These are phyloP conservation scores for Paulownia fortunei DNA, from an alignment of 257 asterid genomes.

Conservation along the genomic window DNA sequence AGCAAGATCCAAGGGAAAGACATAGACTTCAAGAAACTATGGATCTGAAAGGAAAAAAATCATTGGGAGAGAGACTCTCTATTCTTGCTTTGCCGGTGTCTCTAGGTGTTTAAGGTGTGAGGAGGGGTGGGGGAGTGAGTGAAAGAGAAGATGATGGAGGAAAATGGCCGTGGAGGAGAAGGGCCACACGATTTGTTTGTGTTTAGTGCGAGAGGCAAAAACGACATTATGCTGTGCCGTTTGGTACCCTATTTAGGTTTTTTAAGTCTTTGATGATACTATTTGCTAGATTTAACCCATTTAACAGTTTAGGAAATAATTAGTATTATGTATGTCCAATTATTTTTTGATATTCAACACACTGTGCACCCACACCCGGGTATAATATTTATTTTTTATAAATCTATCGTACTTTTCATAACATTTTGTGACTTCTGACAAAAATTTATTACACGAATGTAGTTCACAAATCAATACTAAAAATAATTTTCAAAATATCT, in stretches of 20 bases:
- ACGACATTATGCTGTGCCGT: slow-evolving; percentile 16
- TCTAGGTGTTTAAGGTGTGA: not conserved
- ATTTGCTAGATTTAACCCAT: not conserved
- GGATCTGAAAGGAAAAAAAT: slow-evolving; percentile 5
- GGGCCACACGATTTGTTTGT: slow-evolving; percentile 25
- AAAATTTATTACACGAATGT: too few relatives aligned
- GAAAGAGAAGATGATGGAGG: slow-evolving; percentile 20
- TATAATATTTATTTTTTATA: too few relatives aligned
- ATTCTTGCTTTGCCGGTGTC: not conserved
- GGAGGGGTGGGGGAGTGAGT: not conserved
- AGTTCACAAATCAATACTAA: too few relatives aligned
- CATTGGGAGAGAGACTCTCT: not conserved
- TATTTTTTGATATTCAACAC: too few relatives aligned
- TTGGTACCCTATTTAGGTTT: not conserved
- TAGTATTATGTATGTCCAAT: not conserved
- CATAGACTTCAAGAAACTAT: not conserved
- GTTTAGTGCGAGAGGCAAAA: not conserved
- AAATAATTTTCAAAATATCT: not conserved
- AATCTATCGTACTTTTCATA: too few relatives aligned
- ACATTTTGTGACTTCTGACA: too few relatives aligned
- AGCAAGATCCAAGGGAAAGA: not conserved
- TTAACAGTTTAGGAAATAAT: not conserved
- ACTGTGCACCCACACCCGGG: too few relatives aligned
- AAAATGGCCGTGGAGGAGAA: slow-evolving; percentile 37
- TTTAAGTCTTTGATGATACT: not conserved